Percentiles rank a stretch among this genome's conserved stretches.
Evolutionary conservation across 768 basidiomycete species (phyloP).

Genomic region (Lentinula boryana): DNA sequence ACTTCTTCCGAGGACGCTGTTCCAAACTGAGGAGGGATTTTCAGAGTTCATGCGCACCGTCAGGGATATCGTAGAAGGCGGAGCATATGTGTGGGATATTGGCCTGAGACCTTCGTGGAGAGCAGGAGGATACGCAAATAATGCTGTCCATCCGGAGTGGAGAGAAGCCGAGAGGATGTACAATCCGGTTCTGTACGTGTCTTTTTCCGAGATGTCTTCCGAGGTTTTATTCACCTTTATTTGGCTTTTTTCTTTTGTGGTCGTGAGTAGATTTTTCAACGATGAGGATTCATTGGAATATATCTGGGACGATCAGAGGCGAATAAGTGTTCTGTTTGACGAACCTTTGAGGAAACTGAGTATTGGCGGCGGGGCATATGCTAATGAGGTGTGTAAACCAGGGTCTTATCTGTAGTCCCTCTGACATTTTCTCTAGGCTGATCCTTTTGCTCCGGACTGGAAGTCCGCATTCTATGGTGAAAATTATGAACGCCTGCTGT

Average conservation of each 20-base stretch:
- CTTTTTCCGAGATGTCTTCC: not conserved
- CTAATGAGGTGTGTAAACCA: slow-evolving; percentile 1
- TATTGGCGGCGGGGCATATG: not conserved
- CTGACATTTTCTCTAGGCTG: not conserved
- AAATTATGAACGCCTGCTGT: slow-evolving; percentile 8
- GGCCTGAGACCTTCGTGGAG: not conserved
- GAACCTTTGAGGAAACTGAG: not conserved
- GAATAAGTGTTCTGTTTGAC: not conserved
- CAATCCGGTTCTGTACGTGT: not conserved
- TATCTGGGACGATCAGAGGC: not conserved
- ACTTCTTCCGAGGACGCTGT: slow-evolving; percentile 3
- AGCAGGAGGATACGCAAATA: slow-evolving; percentile 2
- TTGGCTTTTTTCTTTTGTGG: not conserved
- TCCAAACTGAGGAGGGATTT: not conserved
- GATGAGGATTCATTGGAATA: not conserved
- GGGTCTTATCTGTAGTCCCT: not conserved
- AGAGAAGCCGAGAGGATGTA: not conserved
- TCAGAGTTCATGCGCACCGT: not conserved
- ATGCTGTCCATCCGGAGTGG: slow-evolving; percentile 5
- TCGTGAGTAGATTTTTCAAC: not conserved
- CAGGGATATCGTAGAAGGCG: not conserved
- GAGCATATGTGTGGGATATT: not conserved
- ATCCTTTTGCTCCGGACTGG: slow-evolving; percentile 9
- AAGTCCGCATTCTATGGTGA: slow-evolving; percentile 10
- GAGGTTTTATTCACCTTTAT: not conserved